Evolutionary conservation across 2,329 filamentous ascomycete species (phyloP).

Genomic region (Alternaria sp.): DNA sequence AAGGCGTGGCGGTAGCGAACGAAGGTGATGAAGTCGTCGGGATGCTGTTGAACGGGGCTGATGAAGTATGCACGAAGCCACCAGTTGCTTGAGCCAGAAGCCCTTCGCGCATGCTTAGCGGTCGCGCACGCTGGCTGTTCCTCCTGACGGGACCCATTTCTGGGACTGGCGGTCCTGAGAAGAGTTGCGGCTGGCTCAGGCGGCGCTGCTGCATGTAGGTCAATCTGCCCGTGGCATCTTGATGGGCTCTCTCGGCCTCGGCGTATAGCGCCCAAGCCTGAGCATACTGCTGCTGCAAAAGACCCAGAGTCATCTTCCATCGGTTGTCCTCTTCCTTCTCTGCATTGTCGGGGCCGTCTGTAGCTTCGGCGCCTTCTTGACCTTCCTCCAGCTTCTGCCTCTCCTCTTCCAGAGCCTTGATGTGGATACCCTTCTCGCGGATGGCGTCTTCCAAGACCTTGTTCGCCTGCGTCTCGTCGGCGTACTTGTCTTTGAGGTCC

Average conservation of each 20-base stretch:
- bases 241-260: conserved; percentile 47
- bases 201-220: conserved; percentile 49
- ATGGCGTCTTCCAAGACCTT: conserved; percentile 75
- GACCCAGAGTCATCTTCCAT: conserved; percentile 62
- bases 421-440: conserved; percentile 71
- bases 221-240: conserved; percentile 51
- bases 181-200: conserved; percentile 49
- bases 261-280: conserved; percentile 44
- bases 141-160: conserved; percentile 44
- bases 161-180: conserved; percentile 37
- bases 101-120: conserved; percentile 48
- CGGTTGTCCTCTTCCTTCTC: conserved; percentile 58
- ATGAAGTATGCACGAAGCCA: conserved; percentile 48
- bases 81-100: conserved; percentile 37
- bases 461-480: conserved; percentile 55
- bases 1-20: conserved; percentile 57
- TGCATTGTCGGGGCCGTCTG: conserved; percentile 50
- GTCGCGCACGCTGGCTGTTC: conserved; percentile 51
- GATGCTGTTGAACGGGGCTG: conserved; percentile 54
- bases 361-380: conserved; percentile 51
- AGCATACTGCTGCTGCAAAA: conserved; percentile 59
- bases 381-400: conserved; percentile 60
- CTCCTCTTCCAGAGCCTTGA: conserved; percentile 76
- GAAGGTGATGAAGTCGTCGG: conserved; percentile 59
- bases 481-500: conserved; percentile 49